Evolutionary conservation across 495 filamentous ascomycete genomes (phyloP), one percentile per base, ranked within the genome.

Genomic region (Penicillium pulvis): DNA sequence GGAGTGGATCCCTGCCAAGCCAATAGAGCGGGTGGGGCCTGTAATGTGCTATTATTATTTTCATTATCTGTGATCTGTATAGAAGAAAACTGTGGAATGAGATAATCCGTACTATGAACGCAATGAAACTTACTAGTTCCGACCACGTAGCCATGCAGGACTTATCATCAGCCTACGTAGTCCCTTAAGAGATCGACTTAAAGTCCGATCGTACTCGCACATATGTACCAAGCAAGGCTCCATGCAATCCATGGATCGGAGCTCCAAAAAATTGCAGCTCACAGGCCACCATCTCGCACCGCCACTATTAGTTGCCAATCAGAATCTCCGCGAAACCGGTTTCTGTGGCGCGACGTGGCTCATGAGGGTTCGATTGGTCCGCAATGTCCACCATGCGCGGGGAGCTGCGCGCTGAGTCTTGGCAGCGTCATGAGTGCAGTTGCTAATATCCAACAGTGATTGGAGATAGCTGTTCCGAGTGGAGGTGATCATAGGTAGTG

Each of bases 301-400:
- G 66, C 65, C 65, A 68, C 65, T 41, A 23, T 17, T 4, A 6
- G 12, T 4, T 26, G n/a, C 63, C 54, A 66, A 66, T 63, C 45
- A 56, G 17, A 45, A 49, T 24, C 17, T 12, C 12, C 6, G 1
- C 17, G 23, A 59, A 62, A 55, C 56, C 56, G 48, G 56, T 43
- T 54, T 63, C 8, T 66, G 66, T 68, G 66, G 66, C 66, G 58
- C 51, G 44, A 58, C 52, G 63, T 63, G 66, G 66, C 66, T 58
- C 39, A 61, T 31, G 6, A 8, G 30, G 17, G 1, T 19, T 2
- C 14, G 5, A 31, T 24, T 41, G 14, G 6, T 51, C 51, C 6
- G 35, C 12, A 31, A 59, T 67, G 58, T 59, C 9, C 43, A 11
- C 6, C 14, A 6, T 19, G 7, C 43, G 16, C 56, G 43, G 52